phyloP scores from a whole-genome alignment of 257 asterid genomes.

The Solanum chiquidenum region DNA sequence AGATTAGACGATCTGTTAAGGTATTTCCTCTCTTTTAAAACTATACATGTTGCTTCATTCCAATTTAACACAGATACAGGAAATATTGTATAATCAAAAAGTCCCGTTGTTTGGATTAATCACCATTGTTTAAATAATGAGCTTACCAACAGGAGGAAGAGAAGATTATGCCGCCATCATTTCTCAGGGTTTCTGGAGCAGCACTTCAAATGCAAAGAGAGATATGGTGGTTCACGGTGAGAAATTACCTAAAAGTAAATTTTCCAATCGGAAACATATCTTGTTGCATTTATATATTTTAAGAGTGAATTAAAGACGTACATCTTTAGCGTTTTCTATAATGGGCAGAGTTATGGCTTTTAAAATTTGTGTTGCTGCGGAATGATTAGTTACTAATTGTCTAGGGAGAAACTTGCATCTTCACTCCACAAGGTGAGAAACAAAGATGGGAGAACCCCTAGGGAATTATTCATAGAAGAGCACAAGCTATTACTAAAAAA shows the following conservation, averaged over 20 bases:
- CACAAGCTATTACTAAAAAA: constrained; percentile 10
- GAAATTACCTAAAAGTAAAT: neutral
- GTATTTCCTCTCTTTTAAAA: too few relatives aligned
- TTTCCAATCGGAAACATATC: neutral
- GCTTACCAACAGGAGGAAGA: neutral
- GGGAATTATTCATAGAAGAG: constrained; percentile 7
- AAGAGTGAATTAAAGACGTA: too few relatives aligned
- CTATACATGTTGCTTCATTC: too few relatives aligned
- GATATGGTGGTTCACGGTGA: constrained; percentile 26
- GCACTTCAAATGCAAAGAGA: constrained; percentile 35
- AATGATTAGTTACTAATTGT: neutral
- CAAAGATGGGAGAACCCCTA: neutral
- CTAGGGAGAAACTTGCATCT: constrained; percentile 3
- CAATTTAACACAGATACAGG: too few relatives aligned
- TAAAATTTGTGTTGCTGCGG: neutral
- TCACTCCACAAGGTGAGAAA: neutral
- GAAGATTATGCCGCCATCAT: neutral
- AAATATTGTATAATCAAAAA: too few relatives aligned
- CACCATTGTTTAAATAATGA: neutral
- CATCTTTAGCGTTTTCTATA: too few relatives aligned
- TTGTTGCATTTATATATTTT: too few relatives aligned
- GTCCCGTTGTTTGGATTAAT: neutral
- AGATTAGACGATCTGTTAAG: too few relatives aligned
- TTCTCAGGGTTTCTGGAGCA: constrained; percentile 18
- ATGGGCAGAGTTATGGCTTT: too few relatives aligned